Percentiles rank a stretch among this genome's conserved stretches.
Conservation (phyloP, 306 rosid species). For the Geum urbanum region DNA sequence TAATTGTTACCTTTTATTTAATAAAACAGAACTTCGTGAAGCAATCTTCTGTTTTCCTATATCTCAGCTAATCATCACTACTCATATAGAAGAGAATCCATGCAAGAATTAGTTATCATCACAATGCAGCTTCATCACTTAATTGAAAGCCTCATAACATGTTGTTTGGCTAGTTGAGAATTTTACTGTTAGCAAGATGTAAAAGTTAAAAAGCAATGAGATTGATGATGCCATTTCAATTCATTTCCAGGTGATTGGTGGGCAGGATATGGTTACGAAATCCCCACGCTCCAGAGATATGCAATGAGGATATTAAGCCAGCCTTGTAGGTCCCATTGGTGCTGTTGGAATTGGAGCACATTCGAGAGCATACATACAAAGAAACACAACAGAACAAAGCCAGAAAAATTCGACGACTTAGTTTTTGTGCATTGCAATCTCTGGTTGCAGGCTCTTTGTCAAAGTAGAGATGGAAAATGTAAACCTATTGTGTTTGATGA, state of each 20-base stretch:
- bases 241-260: slow-evolving; percentile 66
- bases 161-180: neutral
- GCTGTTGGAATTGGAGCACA: slow-evolving; percentile 59
- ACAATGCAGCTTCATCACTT: neutral
- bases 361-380: slow-evolving; percentile 46
- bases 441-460: slow-evolving; percentile 46
- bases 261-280: slow-evolving; percentile 68
- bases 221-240: neutral
- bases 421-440: slow-evolving; percentile 69
- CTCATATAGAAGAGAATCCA: neutral
- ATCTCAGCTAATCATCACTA: neutral
- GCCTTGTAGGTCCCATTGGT: slow-evolving; percentile 71
- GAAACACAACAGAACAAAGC: slow-evolving; percentile 38
- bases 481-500: slow-evolving; percentile 49
- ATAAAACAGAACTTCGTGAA: neutral
- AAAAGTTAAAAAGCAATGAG: neutral
- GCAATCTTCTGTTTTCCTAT: neutral
- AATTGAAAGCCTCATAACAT: neutral
- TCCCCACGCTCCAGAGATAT: slow-evolving; percentile 56
- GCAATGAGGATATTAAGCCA: slow-evolving; percentile 64
- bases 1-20: neutral
- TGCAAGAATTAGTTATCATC: neutral
- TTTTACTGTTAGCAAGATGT: neutral
- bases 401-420: slow-evolving; percentile 49
- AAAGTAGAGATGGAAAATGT: slow-evolving; percentile 36